Evolutionary conservation across 306 rosid species (phyloP).

Genomic region (Prosopis cineraria): DNA sequence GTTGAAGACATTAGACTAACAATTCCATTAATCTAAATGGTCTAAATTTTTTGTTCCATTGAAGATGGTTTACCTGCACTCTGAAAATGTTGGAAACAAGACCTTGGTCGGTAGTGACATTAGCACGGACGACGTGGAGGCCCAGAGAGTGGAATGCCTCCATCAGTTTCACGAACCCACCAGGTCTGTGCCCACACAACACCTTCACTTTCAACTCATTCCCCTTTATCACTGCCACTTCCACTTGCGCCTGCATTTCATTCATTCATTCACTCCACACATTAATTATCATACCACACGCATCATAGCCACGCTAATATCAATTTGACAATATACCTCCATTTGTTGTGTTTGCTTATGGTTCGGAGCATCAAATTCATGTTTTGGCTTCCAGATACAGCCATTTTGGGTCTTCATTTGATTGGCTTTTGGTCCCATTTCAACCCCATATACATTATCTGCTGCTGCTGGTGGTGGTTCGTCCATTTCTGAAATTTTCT

Average conservation of each 20-base stretch:
- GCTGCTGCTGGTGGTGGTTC: neutral
- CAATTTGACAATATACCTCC: slow-evolving; percentile 56
- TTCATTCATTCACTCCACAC: no score
- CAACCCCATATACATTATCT: neutral
- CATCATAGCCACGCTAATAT: no score
- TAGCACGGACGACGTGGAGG: slow-evolving; percentile 75
- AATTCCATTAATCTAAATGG: no score
- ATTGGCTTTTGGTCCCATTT: slow-evolving; percentile 36
- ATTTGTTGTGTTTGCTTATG: slow-evolving; percentile 66
- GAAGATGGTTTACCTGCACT: slow-evolving; percentile 53
- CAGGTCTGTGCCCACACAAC: slow-evolving; percentile 73
- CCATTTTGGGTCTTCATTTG: slow-evolving; percentile 39
- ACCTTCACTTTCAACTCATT: slow-evolving; percentile 83
- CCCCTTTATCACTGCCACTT: slow-evolving; percentile 76
- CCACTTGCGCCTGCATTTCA: slow-evolving; percentile 73
- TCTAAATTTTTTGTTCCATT: neutral
- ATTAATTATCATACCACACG: no score
- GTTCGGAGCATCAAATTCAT: slow-evolving; percentile 41
- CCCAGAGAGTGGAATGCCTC: slow-evolving; percentile 75
- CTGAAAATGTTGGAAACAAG: slow-evolving; percentile 80
- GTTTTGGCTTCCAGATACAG: slow-evolving; percentile 49
- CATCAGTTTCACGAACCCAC: slow-evolving; percentile 79
- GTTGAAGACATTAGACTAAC: no score
- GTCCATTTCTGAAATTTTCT: slow-evolving; percentile 52
- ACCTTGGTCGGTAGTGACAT: slow-evolving; percentile 64